Evolutionary conservation across 306 rosid genomes (phyloP).

Genomic region (Argentina anserina): DNA sequence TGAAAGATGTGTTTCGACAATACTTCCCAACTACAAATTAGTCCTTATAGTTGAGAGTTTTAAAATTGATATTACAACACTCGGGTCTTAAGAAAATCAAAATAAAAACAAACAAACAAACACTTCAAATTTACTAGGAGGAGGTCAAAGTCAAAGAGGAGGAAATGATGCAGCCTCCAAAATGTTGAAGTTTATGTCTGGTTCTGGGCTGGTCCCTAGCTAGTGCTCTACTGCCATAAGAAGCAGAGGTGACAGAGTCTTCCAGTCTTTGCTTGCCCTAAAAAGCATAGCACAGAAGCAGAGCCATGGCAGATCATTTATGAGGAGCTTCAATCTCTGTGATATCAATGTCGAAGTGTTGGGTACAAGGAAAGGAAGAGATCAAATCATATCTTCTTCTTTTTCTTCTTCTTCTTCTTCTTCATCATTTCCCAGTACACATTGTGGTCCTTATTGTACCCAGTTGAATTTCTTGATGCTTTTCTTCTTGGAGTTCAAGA

Average conservation of each 20-base stretch:
- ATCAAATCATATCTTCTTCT: neutral
- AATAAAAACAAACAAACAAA: neutral
- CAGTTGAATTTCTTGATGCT: conserved; percentile 1
- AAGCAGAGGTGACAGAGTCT: neutral
- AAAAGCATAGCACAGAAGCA: conserved; percentile 3
- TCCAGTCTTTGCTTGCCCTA: neutral
- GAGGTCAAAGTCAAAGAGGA: conserved; percentile 3
- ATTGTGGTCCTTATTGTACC: neutral
- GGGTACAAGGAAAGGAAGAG: neutral
- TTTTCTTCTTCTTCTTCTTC: too few relatives aligned
- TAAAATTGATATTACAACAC: too few relatives aligned
- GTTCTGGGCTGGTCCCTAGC: neutral
- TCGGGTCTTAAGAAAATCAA: too few relatives aligned
- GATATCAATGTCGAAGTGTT: neutral
- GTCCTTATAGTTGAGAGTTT: too few relatives aligned
- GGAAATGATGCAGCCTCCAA: neutral
- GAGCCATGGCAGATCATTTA: conserved; percentile 1
- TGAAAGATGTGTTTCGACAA: too few relatives aligned
- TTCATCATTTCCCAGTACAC: neutral
- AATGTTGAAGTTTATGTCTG: neutral
- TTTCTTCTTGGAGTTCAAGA: neutral
- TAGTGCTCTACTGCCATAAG: neutral
- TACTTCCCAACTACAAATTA: too few relatives aligned
- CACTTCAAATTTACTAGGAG: neutral
- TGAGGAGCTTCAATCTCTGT: neutral